These are phyloP conservation scores for Acanthamoeba healyi DNA, from an alignment of 208 protist genomes.

Conservation along the genomic window DNA sequence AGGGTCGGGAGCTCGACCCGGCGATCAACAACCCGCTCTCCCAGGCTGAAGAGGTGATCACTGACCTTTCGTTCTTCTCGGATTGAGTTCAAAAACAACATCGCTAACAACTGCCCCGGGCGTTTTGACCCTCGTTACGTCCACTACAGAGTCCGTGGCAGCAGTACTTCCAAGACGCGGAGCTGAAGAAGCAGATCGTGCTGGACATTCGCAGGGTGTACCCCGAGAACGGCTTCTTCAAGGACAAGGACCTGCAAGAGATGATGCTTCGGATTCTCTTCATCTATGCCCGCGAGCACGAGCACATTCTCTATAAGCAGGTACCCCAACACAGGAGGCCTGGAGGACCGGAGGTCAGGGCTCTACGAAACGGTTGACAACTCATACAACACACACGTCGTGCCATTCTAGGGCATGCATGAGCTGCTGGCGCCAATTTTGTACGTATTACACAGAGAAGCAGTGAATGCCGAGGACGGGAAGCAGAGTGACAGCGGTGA, in stretches of 20 bases:
- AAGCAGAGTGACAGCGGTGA: neutral
- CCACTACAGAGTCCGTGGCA: constrained; percentile 82
- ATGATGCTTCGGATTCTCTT: constrained; percentile 86
- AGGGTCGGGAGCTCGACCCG: constrained; percentile 54
- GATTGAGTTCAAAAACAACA: too few relatives aligned
- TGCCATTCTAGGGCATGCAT: constrained; percentile 90
- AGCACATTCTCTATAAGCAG: constrained; percentile 85
- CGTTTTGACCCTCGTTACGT: too few relatives aligned
- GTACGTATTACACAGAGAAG: constrained; percentile 80
- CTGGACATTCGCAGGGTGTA: constrained; percentile 86
- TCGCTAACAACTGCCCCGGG: too few relatives aligned
- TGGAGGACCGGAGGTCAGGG: too few relatives aligned
- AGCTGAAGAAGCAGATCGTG: constrained; percentile 86
- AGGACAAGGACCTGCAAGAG: constrained; percentile 73
- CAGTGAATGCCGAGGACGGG: neutral
- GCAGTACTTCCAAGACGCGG: constrained; percentile 86
- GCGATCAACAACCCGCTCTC: constrained; percentile 85
- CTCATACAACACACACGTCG: too few relatives aligned
- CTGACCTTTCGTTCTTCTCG: neutral
- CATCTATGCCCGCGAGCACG: constrained; percentile 84
- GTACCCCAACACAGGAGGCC: neutral
- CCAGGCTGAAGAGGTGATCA: constrained; percentile 79
- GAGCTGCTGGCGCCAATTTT: constrained; percentile 87
- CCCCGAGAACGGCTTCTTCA: constrained; percentile 88
- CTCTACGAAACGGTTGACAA: too few relatives aligned